Evolutionary conservation across 1,284 basidiomycete genomes (phyloP), one percentile per base, ranked within the genome.

Genomic region (Naganishia liquefaciens): DNA sequence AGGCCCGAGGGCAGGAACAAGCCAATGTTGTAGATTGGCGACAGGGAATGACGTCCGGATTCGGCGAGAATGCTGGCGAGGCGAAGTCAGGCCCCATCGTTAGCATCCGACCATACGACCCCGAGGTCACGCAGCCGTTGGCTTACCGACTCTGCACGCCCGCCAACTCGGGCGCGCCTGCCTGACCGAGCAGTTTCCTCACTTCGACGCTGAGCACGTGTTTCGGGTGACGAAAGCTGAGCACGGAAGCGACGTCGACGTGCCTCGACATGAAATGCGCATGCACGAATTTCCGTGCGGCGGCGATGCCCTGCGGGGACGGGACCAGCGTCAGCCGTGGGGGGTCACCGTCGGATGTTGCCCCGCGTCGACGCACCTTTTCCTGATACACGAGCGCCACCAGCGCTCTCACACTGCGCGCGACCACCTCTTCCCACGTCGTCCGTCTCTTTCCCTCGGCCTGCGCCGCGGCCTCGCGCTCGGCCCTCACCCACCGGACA

Each of bases 11-110:
- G 89, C n/a, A 90, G 90, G 77, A 86, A 98, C 54, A 96, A 88
- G 25, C 93, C 95, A 11, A 97, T 89, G 17, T 97, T 90, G 76
- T 91, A 99, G 44, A 96, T 84, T 0, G 95, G 93, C 7, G 90
- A 88, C 71, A 91, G 90, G 3, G 90, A 90, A 69, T 87, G 85
- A 53, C 92, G 86, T 74, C 95, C 95, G 0, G 93, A 93, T 78
- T 98, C 95, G 71, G 90, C 92, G 63, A 99, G 80, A 68, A 99
- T 78, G 73, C 93, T 88, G 70, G n/a, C 6, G 33, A 28, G 9
- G n/a, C 21, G 50, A 37, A 2, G 37, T n/a, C 33, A 43, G n/a
- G n/a, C n/a, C n/a, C n/a, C n/a, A n/a, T n/a, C n/a, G n/a, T n/a
- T n/a, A n/a, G n/a, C n/a, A n/a, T n/a, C n/a, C 1, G 10, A 55